Base-by-base conservation (phyloP, 257 asterid species). In the Solanum sejunctum region DNA sequence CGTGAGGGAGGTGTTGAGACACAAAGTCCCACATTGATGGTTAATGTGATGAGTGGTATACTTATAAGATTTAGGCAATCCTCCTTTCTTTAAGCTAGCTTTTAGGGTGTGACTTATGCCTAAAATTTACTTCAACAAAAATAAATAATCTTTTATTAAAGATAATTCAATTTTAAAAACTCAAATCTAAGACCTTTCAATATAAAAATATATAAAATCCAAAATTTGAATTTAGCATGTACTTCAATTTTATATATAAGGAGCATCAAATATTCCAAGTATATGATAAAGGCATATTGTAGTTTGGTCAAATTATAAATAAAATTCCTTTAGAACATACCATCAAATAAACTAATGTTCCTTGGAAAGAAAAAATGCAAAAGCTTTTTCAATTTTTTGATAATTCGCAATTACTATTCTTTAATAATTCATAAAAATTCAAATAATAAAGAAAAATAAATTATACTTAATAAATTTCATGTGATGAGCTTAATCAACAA, bases 171-270 rank as follows among this genome's bases (percentile, higher is more conserved):
- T 16, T 36, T 16, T 17, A 69, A 8, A 2, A 0, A 1, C 5
- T 57, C 26, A 8, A 57, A 57, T 57, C 23, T 18, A 20, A 18
- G 0, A 13, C 0, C 3, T 58, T 21, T 3, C 0, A 0, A 18
- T 9, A 8, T 0, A 58, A 1, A 63, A 5, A 11, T 0, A 1
- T 36, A 36, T 3, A 2, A 2, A 63, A 5, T 51, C 0, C 3
- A 23, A 10, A 10, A 23, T 5, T 23, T 61, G 0, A 61, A 26
- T 61, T 67, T 58, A 58, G 5, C 12, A 9, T 8, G 23, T 57
- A 56, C 6, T 3, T 56, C 32, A 28, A 28, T 23, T 17, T 18
- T 18, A 36, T 36, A 36, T 57, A 10, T 18, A 47, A 49, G 10
- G 12, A 41, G 21, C 11, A 10, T 71, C n/a, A 41, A 71, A 43